Percentiles rank a stretch among this genome's conserved stretches.
phyloP scores from a whole-genome alignment of 495 filamentous ascomycete species.

The Daldinia grandis region DNA sequence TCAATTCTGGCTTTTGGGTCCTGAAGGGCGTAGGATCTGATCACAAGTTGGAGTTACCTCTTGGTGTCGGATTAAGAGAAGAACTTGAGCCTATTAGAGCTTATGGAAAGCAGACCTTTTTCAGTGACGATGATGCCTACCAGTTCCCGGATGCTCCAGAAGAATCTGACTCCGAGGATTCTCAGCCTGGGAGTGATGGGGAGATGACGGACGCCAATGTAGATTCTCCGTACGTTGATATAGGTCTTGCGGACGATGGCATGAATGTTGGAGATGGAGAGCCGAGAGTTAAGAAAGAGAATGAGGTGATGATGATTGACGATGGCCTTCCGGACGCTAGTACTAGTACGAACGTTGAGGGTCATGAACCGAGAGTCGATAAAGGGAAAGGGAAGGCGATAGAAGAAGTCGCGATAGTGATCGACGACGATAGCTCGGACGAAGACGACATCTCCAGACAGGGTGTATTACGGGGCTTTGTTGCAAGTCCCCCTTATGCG shows the following conservation, averaged over 20 bases:
- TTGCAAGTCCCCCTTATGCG: not conserved
- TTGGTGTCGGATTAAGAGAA: not conserved
- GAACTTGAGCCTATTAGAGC: not conserved
- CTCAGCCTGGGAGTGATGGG: not conserved
- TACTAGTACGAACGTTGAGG: too few species aligned
- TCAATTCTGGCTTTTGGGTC: not conserved
- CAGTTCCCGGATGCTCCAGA: not conserved
- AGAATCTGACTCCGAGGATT: not conserved
- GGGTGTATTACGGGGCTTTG: not conserved
- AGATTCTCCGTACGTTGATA: too few species aligned
- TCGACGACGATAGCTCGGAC: not conserved
- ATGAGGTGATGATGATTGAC: too few species aligned
- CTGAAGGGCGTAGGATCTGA: not conserved
- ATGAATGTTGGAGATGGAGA: not conserved
- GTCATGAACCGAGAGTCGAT: too few species aligned
- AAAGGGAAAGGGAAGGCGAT: too few species aligned
- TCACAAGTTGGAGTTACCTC: not conserved
- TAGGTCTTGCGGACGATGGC: not conserved
- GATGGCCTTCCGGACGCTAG: too few species aligned
- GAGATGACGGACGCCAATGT: not conserved
- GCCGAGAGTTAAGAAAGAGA: not conserved
- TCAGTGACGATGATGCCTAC: not conserved
- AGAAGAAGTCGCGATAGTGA: not conserved
- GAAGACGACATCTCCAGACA: not conserved
- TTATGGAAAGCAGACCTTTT: not conserved